Evolutionary conservation across 1,284 basidiomycete species (phyloP).

Genomic region (Microbotryum scabiosae): DNA sequence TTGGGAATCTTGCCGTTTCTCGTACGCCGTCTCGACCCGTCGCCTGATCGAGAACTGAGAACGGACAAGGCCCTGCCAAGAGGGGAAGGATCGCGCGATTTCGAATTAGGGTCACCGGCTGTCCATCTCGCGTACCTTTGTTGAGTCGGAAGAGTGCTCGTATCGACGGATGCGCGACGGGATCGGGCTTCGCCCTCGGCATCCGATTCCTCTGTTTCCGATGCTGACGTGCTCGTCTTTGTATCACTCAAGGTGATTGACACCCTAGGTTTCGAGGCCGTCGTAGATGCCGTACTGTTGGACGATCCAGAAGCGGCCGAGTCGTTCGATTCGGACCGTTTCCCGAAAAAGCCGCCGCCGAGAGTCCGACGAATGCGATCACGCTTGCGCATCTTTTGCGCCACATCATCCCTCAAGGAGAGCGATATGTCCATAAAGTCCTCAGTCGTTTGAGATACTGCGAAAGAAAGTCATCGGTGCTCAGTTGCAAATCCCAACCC

Average conservation of each 20-base stretch:
- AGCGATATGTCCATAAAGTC: slow-evolving; percentile 89
- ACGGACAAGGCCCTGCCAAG: slow-evolving; percentile 18
- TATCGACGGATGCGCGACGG: neutral
- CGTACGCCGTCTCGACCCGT: slow-evolving; percentile 1
- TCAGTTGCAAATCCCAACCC: neutral
- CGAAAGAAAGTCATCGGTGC: neutral
- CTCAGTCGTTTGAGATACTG: slow-evolving; percentile 77
- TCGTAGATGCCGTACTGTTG: slow-evolving; percentile 3
- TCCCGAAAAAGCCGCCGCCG: slow-evolving; percentile 22
- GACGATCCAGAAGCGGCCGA: neutral
- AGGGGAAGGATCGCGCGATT: slow-evolving; percentile 20
- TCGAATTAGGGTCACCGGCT: neutral
- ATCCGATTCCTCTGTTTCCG: slow-evolving; percentile 27
- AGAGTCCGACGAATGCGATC: slow-evolving; percentile 28
- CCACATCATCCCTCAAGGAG: slow-evolving; percentile 71
- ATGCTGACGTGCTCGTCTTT: slow-evolving; percentile 16
- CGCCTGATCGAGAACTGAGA: slow-evolving; percentile 12
- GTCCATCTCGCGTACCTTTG: neutral
- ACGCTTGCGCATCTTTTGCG: slow-evolving; percentile 51
- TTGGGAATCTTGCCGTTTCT: slow-evolving; percentile 27
- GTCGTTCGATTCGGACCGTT: slow-evolving; percentile 5
- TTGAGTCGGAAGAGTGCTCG: neutral
- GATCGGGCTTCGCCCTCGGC: slow-evolving; percentile 17
- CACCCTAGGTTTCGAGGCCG: neutral
- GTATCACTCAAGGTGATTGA: slow-evolving; percentile 15